Conservation (phyloP, 2,329 filamentous ascomycete genomes). For the Colletotrichum sp. region DNA sequence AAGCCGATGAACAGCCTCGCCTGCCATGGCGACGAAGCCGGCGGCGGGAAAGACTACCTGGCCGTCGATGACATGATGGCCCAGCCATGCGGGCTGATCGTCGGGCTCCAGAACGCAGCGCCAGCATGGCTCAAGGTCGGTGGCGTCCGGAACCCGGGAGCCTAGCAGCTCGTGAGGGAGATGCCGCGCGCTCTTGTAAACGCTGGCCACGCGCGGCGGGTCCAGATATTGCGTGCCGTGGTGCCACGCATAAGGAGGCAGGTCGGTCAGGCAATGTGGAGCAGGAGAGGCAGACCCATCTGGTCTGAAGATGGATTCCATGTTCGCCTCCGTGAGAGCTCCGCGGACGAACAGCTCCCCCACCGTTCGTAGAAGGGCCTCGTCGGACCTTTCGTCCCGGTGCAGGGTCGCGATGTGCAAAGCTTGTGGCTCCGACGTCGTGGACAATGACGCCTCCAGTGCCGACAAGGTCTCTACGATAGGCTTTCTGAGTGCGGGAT, state of each 20-base stretch:
- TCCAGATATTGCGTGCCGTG: not conserved
- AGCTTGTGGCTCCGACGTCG: not conserved
- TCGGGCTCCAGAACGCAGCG: not conserved
- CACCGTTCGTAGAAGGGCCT: not conserved
- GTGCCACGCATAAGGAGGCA: not conserved
- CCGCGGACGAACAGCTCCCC: slow-evolving; percentile 11
- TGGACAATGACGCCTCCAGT: not conserved
- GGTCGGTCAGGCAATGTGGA: not conserved
- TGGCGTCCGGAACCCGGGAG: not conserved
- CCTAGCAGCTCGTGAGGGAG: not conserved
- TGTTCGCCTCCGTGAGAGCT: not conserved
- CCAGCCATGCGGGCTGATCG: not conserved
- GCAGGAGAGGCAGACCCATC: not conserved
- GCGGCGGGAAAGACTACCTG: not conserved
- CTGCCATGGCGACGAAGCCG: not conserved
- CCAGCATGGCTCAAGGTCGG: not conserved
- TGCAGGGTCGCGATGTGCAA: not conserved
- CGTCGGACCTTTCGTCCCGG: not conserved
- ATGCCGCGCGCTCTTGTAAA: not conserved
- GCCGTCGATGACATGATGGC: not conserved
- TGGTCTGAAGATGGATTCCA: not conserved
- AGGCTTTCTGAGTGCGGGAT: slow-evolving; percentile 22
- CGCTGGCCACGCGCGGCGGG: not conserved
- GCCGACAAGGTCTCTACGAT: slow-evolving; percentile 6
- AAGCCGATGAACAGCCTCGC: not conserved